A percentile compares a stretch with the other conserved stretches of the same genome.
These are phyloP conservation scores for Suillus hirtellus DNA, from an alignment of 768 basidiomycete genomes.

Conservation along the genomic window DNA sequence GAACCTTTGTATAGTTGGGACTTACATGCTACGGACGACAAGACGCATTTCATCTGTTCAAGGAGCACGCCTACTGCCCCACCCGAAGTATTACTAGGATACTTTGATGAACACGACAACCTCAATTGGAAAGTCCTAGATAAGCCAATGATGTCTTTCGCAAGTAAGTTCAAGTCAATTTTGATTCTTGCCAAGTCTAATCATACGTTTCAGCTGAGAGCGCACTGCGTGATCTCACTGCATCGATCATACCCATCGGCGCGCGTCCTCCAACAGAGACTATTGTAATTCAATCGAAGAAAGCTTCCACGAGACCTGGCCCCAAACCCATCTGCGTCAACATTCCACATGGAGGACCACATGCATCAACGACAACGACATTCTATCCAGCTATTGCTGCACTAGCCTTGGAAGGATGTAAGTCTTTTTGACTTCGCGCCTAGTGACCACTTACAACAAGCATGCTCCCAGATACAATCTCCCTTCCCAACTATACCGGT, in stretches of 20 bases:
- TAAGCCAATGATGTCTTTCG: slow-evolving; percentile 38
- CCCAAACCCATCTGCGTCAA: slow-evolving; percentile 48
- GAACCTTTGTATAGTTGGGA: slow-evolving; percentile 49
- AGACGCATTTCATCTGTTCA: slow-evolving; percentile 43
- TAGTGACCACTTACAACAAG: background rate
- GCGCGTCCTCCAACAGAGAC: slow-evolving; percentile 52
- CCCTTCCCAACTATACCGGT: slow-evolving; percentile 67
- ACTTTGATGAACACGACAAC: slow-evolving; percentile 27
- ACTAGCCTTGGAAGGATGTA: slow-evolving; percentile 63
- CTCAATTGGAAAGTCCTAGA: slow-evolving; percentile 45
- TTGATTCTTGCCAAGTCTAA: background rate
- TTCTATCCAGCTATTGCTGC: slow-evolving; percentile 47
- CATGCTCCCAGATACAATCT: slow-evolving; percentile 50
- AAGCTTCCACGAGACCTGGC: slow-evolving; percentile 16
- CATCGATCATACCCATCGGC: slow-evolving; percentile 51
- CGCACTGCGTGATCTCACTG: slow-evolving; percentile 42
- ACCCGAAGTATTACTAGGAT: slow-evolving; percentile 50
- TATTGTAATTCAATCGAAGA: slow-evolving; percentile 43
- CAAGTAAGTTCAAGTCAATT: slow-evolving; percentile 36
- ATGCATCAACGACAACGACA: slow-evolving; percentile 45
- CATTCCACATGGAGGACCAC: slow-evolving; percentile 65
- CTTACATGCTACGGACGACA: slow-evolving; percentile 51
- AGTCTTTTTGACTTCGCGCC: slow-evolving; percentile 21
- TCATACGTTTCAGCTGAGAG: slow-evolving; percentile 36
- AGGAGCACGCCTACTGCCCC: slow-evolving; percentile 51